Evolutionary conservation across 805 yeast species (phyloP), one percentile per base, ranked within the genome.

Genomic region (Spathaspora girioi): DNA sequence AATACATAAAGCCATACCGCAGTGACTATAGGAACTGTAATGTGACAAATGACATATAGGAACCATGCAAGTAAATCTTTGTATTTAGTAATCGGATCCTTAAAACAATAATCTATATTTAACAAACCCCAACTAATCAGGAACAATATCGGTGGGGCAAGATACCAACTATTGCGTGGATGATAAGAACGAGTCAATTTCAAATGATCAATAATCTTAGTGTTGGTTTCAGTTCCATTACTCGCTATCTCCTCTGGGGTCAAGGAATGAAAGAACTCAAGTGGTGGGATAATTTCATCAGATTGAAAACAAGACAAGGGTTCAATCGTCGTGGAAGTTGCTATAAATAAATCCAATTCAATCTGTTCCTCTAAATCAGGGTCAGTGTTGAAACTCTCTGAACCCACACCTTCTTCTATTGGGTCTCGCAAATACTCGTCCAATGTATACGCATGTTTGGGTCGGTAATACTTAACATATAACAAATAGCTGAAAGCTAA

Each of bases 1-100:
- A 83, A 85, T 11, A 83, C 78, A 61, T 84, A 84, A 10, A 86
- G 68, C 69, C 84, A 86, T 20, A 83, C 75, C 0, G 84, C 80
- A 0, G 87, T 82, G 54, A 84, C 63, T 7, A 86, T 77, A 1
- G 90, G 89, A 8, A 78, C 81, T 17, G 80, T 73, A 42, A 84
- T 72, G 63, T 86, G 91, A 40, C 81, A 72, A 17, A 86, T 61
- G 14, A 84, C 89, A 60, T 84, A 84, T 31, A 81, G 79, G 43
- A 76, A 63, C 86, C 88, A 82, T 1, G 89, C 84, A 32, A 76
- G 51, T 6, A 83, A 52, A 63, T 85, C 89, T 55, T 78, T 76
- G n/a, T 64, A 56, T 5, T 75, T 70, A 45, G 72, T 63, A 49
- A 77, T 69, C 20, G 76, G 80, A 12, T 69, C 65, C 9, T 76